Evolutionary conservation across 164 flowering plant species (phyloP).

Genomic region (Magnolia officinalis): DNA sequence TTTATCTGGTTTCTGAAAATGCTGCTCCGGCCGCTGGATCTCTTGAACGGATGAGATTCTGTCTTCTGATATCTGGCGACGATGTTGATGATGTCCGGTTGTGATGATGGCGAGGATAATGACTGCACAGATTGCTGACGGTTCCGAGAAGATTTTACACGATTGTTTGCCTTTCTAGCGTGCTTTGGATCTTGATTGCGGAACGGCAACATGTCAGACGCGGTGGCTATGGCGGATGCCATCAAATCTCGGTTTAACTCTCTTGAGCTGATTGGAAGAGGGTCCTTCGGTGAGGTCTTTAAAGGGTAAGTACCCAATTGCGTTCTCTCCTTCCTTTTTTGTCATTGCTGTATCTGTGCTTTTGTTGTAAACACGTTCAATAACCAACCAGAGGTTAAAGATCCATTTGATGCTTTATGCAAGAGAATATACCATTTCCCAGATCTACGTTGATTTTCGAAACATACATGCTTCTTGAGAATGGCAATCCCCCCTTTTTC

Average conservation of each 20-base stretch:
- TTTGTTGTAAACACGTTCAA: background rate
- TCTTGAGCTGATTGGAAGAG: constrained; percentile 88
- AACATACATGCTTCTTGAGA: background rate
- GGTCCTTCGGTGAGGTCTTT: constrained; percentile 96
- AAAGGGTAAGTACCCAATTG: constrained; percentile 60
- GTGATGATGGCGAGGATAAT: constrained; percentile 17
- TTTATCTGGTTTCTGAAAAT: background rate
- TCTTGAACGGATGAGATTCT: background rate
- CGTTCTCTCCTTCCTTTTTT: background rate
- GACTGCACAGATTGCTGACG: constrained; percentile 10
- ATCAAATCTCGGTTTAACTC: constrained; percentile 70
- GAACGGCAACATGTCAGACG: constrained; percentile 56
- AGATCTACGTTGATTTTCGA: background rate
- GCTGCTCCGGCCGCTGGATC: background rate
- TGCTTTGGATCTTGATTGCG: background rate
- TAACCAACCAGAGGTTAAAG: background rate
- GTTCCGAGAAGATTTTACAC: background rate
- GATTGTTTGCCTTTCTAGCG: constrained; percentile 1
- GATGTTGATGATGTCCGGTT: constrained; percentile 6
- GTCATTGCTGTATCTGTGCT: background rate
- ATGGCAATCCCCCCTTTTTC: background rate
- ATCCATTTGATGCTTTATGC: background rate
- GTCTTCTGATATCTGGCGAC: constrained; percentile 1
- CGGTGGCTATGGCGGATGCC: constrained; percentile 54
- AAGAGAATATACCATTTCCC: background rate